Evolutionary conservation across 176 grass and related monocot species (phyloP), one percentile per base, ranked within the genome.

Genomic region (Triticum urartu): DNA sequence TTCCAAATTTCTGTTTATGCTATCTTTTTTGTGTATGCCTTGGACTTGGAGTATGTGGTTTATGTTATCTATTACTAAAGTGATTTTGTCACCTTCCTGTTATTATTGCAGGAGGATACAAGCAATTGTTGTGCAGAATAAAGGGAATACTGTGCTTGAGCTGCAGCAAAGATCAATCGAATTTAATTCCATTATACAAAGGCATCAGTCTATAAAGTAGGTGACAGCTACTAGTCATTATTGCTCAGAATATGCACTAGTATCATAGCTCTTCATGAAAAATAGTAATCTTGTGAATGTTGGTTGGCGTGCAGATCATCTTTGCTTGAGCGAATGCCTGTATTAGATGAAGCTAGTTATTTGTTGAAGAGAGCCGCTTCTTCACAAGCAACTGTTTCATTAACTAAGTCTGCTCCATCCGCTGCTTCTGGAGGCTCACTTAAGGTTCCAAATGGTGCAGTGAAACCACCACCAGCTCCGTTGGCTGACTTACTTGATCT

Each of bases 101-200:
- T 56, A 4, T 74, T 82, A 65, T 92, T 86, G 48, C 85, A 99
- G 97, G 97, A 96, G 97, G 85, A 85, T 99, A 83, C 92, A 92
- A 68, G 90, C 88, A 68, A 97, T 94, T 69, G 90, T 99, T 64
- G 91, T 17, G 5, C 89, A 87, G 90, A 95, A 96, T 82, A 99
- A 94, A 91, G 97, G 90, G 68, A 91, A 89, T 61, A 87, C 93
- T 60, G 90, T 91, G 80, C 97, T 99, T 69, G 97, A 99, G 82
- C 72, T 99, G 78, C 97, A 99, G 72, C 97, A 99, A 89, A 94
- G 97, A 91, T 92, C 97, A 88, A 97, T 97, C 3, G 97, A 99
- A 88, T 99, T 99, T 79, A 89, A 86, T 71, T 99, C 97, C 76
- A 99, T 99, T 79, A 97, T 99, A 86, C 97, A 97, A 84, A 94